Conservation (phyloP, 176 grass and related monocot genomes). For the Otatea glauca region DNA sequence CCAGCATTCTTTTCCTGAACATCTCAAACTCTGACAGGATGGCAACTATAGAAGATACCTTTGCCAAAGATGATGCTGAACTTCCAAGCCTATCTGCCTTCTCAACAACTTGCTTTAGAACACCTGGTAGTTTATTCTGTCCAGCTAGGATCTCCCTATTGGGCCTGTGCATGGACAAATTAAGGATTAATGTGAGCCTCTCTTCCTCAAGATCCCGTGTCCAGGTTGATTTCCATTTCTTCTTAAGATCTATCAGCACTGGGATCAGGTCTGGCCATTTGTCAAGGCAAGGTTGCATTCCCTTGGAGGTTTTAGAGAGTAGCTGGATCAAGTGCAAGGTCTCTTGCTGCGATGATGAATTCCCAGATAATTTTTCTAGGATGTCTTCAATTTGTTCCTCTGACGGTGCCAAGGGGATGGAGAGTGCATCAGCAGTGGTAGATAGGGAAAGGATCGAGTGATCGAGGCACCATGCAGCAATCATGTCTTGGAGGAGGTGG, state of each 20-base stretch:
- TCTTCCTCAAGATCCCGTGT: conserved; percentile 31
- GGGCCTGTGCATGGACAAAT: conserved; percentile 47
- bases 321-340: conserved; percentile 39
- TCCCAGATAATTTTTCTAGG: conserved; percentile 33
- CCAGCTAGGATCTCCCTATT: conserved; percentile 49
- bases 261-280: conserved; percentile 28
- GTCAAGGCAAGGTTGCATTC: conserved; percentile 45
- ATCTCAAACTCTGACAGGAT: conserved; percentile 43
- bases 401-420: conserved; percentile 25
- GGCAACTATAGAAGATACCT: conserved; percentile 44
- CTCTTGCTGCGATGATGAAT: conserved; percentile 39
- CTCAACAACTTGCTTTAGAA: conserved; percentile 9
- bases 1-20: conserved; percentile 47
- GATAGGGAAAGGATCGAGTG: conserved; percentile 5
- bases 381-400: conserved; percentile 46
- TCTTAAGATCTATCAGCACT: conserved; percentile 42
- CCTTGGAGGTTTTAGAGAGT: conserved; percentile 48
- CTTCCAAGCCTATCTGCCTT: conserved; percentile 17
- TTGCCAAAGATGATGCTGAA: conserved; percentile 23
- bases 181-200: conserved; percentile 38
- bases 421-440: conserved; percentile 9
- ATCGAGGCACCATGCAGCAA: conserved; percentile 48
- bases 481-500: conserved; percentile 51
- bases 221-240: conserved; percentile 48
- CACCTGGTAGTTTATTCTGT: conserved; percentile 29